Percentiles rank a stretch among this genome's conserved stretches.
These are phyloP conservation scores for Barnettozyma hawaiiensis DNA, from an alignment of 1,139 yeast genomes.

Conservation along the genomic window DNA sequence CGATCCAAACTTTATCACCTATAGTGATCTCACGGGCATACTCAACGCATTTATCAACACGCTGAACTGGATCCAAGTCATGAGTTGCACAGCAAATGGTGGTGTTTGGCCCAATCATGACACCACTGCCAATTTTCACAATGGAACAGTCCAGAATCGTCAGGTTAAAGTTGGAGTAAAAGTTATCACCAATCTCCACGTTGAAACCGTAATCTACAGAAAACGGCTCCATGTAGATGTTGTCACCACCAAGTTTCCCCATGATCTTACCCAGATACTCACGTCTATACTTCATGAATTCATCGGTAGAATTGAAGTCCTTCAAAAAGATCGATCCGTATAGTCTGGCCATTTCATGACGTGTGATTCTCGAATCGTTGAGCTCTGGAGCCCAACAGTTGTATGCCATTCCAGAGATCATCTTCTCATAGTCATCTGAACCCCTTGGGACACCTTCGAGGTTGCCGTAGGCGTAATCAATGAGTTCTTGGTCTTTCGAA, in stretches of 20 bases:
- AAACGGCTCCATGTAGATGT: slow-evolving; percentile 46
- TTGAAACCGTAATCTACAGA: slow-evolving; percentile 56
- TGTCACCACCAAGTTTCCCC: slow-evolving; percentile 40
- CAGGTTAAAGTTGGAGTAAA: slow-evolving; percentile 51
- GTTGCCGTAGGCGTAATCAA: slow-evolving; percentile 21
- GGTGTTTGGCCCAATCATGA: slow-evolving; percentile 60
- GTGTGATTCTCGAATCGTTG: slow-evolving; percentile 25
- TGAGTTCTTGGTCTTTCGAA: slow-evolving; percentile 19
- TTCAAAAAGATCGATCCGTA: slow-evolving; percentile 37
- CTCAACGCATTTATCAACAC: slow-evolving; percentile 40
- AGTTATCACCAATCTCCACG: slow-evolving; percentile 42
- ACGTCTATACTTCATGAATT: slow-evolving; percentile 34
- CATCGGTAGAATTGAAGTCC: slow-evolving; percentile 32
- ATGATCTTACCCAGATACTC: slow-evolving; percentile 37
- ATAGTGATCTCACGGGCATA: slow-evolving; percentile 50
- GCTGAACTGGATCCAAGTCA: slow-evolving; percentile 45
- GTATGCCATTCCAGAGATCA: slow-evolving; percentile 36
- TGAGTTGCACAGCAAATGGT: slow-evolving; percentile 59
- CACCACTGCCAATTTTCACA: slow-evolving; percentile 56
- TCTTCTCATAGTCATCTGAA: slow-evolving; percentile 38
- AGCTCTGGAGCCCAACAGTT: slow-evolving; percentile 32
- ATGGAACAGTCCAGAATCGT: slow-evolving; percentile 56
- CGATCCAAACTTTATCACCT: slow-evolving; percentile 64
- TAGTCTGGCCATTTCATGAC: slow-evolving; percentile 36
- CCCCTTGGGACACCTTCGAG: slow-evolving; percentile 35